Conservation (phyloP, 164 flowering plant genomes). For the Vitis labrusca region DNA sequence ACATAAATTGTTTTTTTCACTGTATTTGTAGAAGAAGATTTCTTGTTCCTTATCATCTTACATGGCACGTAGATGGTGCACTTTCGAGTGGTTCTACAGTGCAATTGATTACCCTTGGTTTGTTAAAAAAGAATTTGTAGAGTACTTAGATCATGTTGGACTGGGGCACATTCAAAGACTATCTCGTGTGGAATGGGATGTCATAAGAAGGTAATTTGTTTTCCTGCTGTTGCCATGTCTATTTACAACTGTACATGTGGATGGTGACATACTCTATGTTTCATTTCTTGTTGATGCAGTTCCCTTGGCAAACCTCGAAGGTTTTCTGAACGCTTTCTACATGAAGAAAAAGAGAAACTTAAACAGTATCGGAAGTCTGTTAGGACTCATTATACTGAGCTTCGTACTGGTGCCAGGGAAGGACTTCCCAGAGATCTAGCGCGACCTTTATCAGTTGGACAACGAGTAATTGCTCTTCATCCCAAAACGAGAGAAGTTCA, state of each 20-base stretch:
- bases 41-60: constrained; percentile 60
- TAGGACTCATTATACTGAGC: constrained; percentile 77
- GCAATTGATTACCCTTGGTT: constrained; percentile 98
- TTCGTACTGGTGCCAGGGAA: constrained; percentile 69
- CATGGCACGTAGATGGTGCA: constrained; percentile 75
- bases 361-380: constrained; percentile 85
- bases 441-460: constrained; percentile 86
- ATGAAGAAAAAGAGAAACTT: constrained; percentile 85
- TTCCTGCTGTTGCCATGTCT: not conserved
- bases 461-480: constrained; percentile 84
- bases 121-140: constrained; percentile 91
- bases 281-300: constrained; percentile 42
- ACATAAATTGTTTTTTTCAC: not conserved
- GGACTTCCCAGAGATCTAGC: constrained; percentile 91
- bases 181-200: constrained; percentile 97
- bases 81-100: constrained; percentile 94
- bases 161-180: constrained; percentile 89
- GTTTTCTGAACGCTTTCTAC: constrained; percentile 76
- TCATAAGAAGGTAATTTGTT: constrained; percentile 74
- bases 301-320: constrained; percentile 95
- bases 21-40: constrained; percentile 56
- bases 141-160: constrained; percentile 88
- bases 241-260: not conserved
- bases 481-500: constrained; percentile 87
- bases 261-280: constrained; percentile 1